Evolutionary conservation across 495 filamentous ascomycete species (phyloP).

Genomic region (Tuber microsphaerosporum): DNA sequence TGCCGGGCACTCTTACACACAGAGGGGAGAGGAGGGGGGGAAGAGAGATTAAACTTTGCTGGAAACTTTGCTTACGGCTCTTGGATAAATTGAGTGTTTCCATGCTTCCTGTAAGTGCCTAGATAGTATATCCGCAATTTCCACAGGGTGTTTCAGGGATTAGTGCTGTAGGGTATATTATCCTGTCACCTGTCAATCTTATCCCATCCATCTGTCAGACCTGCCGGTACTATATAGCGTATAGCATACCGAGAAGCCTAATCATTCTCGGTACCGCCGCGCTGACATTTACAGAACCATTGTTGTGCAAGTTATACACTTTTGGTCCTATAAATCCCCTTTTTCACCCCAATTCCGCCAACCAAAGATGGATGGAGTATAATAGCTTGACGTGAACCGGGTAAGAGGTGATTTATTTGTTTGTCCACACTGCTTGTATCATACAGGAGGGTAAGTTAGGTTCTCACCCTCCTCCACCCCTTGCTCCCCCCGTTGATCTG

Average conservation of each 20-base stretch:
- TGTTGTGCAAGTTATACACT: neutral
- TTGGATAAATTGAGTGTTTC: neutral
- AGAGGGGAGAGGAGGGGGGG: neutral
- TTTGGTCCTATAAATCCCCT: neutral
- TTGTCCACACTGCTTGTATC: neutral
- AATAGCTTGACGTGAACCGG: neutral
- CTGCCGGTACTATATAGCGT: neutral
- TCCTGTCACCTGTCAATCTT: neutral
- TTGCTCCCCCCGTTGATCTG: neutral
- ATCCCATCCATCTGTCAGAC: neutral
- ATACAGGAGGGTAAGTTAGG: neutral
- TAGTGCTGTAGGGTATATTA: neutral
- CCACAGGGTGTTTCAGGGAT: neutral
- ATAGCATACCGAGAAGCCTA: neutral
- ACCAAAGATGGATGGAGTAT: neutral
- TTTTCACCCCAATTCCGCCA: neutral
- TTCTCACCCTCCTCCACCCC: neutral
- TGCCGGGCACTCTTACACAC: neutral
- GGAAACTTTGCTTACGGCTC: neutral
- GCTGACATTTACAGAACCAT: too few species aligned
- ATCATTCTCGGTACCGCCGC: neutral
- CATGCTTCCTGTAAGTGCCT: neutral
- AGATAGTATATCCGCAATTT: neutral
- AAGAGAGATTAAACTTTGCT: neutral
- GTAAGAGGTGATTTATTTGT: neutral